Evolutionary conservation across 2,329 filamentous ascomycete genomes (phyloP).

Genomic region (Sclerotinia spermophila): DNA sequence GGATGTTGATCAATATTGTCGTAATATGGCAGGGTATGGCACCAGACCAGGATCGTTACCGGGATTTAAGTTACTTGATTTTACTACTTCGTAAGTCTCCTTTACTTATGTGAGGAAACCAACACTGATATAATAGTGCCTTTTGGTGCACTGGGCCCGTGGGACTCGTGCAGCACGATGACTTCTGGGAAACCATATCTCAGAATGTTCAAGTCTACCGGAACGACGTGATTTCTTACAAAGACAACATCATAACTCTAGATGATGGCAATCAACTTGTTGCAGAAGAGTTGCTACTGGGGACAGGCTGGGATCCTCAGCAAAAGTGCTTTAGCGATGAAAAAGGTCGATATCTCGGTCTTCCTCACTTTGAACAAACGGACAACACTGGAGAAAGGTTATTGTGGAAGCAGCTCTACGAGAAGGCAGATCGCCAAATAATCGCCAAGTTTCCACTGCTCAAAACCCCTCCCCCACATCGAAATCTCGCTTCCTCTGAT

Average conservation of each 20-base stretch:
- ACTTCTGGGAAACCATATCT: slow-evolving; percentile 33
- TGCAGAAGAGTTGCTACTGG: slow-evolving; percentile 1
- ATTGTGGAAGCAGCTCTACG: slow-evolving; percentile 28
- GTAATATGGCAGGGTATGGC: neutral
- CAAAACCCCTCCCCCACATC: slow-evolving; percentile 14
- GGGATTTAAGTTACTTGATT: neutral
- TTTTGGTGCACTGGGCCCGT: slow-evolving; percentile 34
- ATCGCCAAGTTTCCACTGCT: slow-evolving; percentile 15
- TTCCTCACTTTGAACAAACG: neutral
- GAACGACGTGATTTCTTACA: slow-evolving; percentile 22
- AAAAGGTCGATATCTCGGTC: neutral
- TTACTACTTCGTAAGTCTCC: slow-evolving; percentile 10
- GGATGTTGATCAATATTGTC: neutral
- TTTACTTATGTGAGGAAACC: neutral
- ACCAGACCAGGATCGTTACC: neutral
- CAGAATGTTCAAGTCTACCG: slow-evolving; percentile 21
- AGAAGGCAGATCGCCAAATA: slow-evolving; percentile 15
- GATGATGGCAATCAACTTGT: neutral
- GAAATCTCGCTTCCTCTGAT: neutral
- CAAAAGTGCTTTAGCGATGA: neutral
- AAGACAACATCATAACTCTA: neutral
- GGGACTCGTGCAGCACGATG: slow-evolving; percentile 32
- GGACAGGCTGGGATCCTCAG: neutral
- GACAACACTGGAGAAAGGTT: neutral
- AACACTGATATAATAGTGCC: neutral